Conservation (phyloP, 2,329 filamentous ascomycete genomes). For the Cladosporium oxysporum region DNA sequence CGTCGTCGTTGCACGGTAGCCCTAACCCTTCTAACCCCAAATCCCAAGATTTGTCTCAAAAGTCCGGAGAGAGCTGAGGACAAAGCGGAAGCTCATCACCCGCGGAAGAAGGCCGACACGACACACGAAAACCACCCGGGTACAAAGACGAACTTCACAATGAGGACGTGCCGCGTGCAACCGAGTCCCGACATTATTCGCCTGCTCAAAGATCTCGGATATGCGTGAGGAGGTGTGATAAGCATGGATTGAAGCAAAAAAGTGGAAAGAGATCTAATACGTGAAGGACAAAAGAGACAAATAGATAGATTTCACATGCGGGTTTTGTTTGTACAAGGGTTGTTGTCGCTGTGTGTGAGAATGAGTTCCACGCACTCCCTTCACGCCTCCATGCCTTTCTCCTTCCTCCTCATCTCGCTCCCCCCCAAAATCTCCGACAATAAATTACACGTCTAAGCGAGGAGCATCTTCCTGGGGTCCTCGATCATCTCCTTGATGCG, state of each 20-base stretch:
- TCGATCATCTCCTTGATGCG: constrained; percentile 98
- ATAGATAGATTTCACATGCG: not conserved
- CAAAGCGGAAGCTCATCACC: not conserved
- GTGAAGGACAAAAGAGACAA: constrained; percentile 1
- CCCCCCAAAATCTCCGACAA: not conserved
- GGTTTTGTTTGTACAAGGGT: constrained; percentile 2
- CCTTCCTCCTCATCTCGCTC: not conserved
- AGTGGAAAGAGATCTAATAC: not conserved
- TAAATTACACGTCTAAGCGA: constrained; percentile 41
- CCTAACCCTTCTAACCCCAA: not conserved
- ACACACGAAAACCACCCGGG: constrained; percentile 1
- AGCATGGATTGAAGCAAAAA: not conserved
- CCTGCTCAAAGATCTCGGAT: not conserved
- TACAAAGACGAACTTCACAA: not conserved
- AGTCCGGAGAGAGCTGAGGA: not conserved
- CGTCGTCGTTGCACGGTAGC: not conserved
- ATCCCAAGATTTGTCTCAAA: not conserved
- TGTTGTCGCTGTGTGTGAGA: not conserved
- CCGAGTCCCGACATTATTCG: not conserved
- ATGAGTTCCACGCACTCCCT: not conserved
- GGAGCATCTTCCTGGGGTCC: constrained; percentile 88
- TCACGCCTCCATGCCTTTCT: not conserved
- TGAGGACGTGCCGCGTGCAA: not conserved
- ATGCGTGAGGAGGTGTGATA: not conserved
- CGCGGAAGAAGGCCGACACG: not conserved